Conservation (phyloP, 2,329 filamentous ascomycete genomes). For the Arthrobotrys musiformis region DNA sequence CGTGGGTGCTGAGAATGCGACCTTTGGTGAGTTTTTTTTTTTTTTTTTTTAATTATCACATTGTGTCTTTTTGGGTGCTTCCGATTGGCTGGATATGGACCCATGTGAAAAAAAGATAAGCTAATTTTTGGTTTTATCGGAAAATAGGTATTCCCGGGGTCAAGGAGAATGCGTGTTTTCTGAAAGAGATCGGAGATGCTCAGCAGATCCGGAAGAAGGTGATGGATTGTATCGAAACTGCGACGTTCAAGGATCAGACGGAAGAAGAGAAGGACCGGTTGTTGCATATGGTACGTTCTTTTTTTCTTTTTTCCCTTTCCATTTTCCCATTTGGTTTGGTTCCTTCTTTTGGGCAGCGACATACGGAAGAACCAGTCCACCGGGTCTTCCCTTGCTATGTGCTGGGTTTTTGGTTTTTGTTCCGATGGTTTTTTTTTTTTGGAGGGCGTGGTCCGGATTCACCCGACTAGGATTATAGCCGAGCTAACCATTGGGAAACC, state of each 20-base stretch:
- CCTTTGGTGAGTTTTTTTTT: slow-evolving; percentile 74
- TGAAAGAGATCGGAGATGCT: slow-evolving; percentile 97
- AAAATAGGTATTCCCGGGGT: slow-evolving; percentile 83
- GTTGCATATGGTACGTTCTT: slow-evolving; percentile 88
- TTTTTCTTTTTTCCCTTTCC: slow-evolving; percentile 3
- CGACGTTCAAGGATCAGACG: slow-evolving; percentile 95
- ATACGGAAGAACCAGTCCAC: slow-evolving; percentile 23
- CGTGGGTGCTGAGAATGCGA: slow-evolving; percentile 97
- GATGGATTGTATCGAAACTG: slow-evolving; percentile 99
- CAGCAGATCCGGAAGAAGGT: slow-evolving; percentile 97
- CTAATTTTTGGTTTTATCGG: slow-evolving; percentile 3
- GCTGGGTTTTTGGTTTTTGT: slow-evolving; percentile 19
- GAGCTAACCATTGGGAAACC: slow-evolving; percentile 40
- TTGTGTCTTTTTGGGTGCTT: slow-evolving; percentile 15
- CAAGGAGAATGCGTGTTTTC: slow-evolving; percentile 92
- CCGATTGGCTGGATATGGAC: background rate
- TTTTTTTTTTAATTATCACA: background rate
- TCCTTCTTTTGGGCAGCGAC: slow-evolving; percentile 17
- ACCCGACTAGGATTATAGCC: slow-evolving; percentile 31
- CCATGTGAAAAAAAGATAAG: slow-evolving; percentile 33
- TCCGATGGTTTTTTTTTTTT: slow-evolving; percentile 7
- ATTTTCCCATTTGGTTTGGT: background rate
- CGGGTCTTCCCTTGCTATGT: slow-evolving; percentile 11
- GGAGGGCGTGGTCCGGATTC: slow-evolving; percentile 31
- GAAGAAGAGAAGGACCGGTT: slow-evolving; percentile 89